These are phyloP conservation scores for Diplodia corticola DNA, from an alignment of 2,329 filamentous ascomycete genomes.

Conservation along the genomic window DNA sequence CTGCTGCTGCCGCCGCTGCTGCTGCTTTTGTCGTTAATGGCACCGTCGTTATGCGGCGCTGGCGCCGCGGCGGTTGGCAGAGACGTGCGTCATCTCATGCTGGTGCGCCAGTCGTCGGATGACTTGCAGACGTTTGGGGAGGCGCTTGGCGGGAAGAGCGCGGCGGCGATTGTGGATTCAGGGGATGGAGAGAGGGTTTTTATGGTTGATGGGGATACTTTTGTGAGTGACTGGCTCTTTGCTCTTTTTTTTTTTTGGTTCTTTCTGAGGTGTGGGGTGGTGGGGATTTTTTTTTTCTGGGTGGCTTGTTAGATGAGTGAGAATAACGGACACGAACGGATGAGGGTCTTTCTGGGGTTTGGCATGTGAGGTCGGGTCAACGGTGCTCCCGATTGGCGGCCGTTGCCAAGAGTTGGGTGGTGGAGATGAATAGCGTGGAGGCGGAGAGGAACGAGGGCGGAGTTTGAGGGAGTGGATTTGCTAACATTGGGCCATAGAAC, in stretches of 20 bases:
- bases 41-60: constrained; percentile 3
- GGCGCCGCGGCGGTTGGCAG: not conserved
- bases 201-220: constrained; percentile 12
- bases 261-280: not conserved
- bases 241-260: too few species aligned
- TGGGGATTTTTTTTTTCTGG: not conserved
- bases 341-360: not conserved
- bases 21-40: too few species aligned
- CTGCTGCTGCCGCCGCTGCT: not conserved
- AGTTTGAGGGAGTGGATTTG: not conserved
- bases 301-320: too few species aligned
- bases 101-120: not conserved
- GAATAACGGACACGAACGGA: too few species aligned
- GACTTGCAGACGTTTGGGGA: constrained; percentile 35
- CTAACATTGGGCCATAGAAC: not conserved
- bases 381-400: not conserved
- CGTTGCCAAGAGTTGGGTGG: not conserved
- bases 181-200: constrained; percentile 34
- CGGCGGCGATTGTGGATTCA: constrained; percentile 49
- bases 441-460: not conserved
- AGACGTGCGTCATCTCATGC: not conserved
- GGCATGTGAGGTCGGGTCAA: not conserved
- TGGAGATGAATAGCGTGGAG: not conserved
- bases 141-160: constrained; percentile 51
- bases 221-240: constrained; percentile 3